These are phyloP conservation scores for Colletotrichum tofieldiae DNA, from an alignment of 2,329 filamentous ascomycete genomes.

Conservation along the genomic window DNA sequence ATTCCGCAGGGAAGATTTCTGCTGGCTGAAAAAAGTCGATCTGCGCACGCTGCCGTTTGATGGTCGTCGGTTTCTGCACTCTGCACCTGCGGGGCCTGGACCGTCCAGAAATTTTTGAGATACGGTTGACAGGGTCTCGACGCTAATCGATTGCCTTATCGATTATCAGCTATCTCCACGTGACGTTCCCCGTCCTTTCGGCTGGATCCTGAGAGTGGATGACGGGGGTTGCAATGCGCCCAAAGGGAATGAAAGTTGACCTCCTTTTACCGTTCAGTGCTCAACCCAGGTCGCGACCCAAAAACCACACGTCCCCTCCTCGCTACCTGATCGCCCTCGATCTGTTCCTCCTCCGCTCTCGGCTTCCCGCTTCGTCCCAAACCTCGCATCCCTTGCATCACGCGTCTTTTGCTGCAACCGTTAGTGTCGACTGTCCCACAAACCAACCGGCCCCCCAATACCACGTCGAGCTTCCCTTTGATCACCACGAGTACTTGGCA, in stretches of 20 bases:
- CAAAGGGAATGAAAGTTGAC: slow-evolving; percentile 26
- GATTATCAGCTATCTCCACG: slow-evolving; percentile 29
- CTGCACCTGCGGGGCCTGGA: slow-evolving; percentile 34
- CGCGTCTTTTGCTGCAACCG: slow-evolving; percentile 8
- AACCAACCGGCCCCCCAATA: slow-evolving; percentile 37
- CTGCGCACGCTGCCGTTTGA: slow-evolving; percentile 15
- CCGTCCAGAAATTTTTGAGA: slow-evolving; percentile 39
- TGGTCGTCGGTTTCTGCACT: slow-evolving; percentile 20
- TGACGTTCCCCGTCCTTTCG: slow-evolving; percentile 23
- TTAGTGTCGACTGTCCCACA: slow-evolving; percentile 24
- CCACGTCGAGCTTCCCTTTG: slow-evolving; percentile 28
- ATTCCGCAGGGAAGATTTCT: not conserved
- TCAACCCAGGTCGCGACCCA: slow-evolving; percentile 32
- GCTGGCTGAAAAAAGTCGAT: slow-evolving; percentile 33
- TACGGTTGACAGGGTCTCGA: slow-evolving; percentile 3
- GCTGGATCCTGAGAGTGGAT: slow-evolving; percentile 17
- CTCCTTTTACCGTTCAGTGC: slow-evolving; percentile 37
- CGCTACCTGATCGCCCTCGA: slow-evolving; percentile 28
- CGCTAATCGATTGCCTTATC: slow-evolving; percentile 22
- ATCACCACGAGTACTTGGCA: slow-evolving; percentile 31
- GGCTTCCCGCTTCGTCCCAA: slow-evolving; percentile 6
- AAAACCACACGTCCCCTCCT: slow-evolving; percentile 13
- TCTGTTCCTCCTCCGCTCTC: slow-evolving; percentile 10
- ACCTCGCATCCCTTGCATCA: slow-evolving; percentile 28
- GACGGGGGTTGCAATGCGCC: slow-evolving; percentile 37